A percentile compares a stretch with the other conserved stretches of the same genome.
Evolutionary conservation across 176 grass and related monocot genomes (phyloP).

Genomic region (Aechmea fasciata): DNA sequence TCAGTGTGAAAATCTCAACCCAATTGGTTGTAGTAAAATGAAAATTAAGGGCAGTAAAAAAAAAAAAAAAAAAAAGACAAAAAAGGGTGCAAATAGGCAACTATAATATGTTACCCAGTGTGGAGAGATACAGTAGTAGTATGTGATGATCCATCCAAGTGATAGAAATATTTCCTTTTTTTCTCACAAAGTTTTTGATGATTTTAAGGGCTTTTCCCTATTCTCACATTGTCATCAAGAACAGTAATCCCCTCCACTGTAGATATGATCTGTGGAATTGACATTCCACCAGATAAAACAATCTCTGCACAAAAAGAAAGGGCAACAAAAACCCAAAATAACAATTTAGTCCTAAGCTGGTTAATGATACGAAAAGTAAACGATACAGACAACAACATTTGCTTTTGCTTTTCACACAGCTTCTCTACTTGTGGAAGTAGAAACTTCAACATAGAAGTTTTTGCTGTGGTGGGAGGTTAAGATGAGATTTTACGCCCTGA

Average conservation of each 20-base stretch:
- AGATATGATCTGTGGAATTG: slow-evolving; percentile 41
- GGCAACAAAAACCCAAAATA: neutral
- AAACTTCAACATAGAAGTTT: too few species aligned
- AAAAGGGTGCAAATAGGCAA: too few species aligned
- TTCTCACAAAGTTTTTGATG: neutral
- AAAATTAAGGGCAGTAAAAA: neutral
- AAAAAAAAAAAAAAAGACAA: neutral
- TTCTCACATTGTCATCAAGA: slow-evolving; percentile 17
- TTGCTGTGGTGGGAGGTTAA: too few species aligned
- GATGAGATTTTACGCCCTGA: too few species aligned
- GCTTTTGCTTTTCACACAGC: too few species aligned
- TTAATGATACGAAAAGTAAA: neutral
- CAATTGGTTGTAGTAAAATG: neutral
- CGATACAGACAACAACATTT: too few species aligned
- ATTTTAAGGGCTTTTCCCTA: slow-evolving; percentile 10
- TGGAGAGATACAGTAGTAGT: neutral
- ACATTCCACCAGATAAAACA: slow-evolving; percentile 74
- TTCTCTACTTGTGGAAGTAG: too few species aligned
- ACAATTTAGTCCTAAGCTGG: neutral
- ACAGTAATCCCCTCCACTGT: slow-evolving; percentile 23
- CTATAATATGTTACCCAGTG: neutral
- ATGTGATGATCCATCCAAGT: neutral
- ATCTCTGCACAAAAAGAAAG: slow-evolving; percentile 35
- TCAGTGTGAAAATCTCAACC: too few species aligned
- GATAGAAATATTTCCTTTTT: neutral